Base-by-base conservation (phyloP, 202 grass and related monocot genomes). In the Tripidium arundinaceum region DNA sequence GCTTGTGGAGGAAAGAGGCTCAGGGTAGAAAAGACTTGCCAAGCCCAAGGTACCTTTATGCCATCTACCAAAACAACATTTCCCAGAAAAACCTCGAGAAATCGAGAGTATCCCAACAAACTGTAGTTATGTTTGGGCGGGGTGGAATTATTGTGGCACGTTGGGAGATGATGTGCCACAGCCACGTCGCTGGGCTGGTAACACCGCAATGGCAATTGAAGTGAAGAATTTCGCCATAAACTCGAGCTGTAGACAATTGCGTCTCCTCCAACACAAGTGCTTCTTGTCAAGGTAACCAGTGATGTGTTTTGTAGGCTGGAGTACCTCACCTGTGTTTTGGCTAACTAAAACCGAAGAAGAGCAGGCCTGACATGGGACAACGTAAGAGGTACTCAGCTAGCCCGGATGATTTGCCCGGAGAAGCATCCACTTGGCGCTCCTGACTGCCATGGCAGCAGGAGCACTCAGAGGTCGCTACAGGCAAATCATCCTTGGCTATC, bases 401-500 rank as follows among this genome's bases (percentile, higher is more conserved):
- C 80, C 61, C 0, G 26, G 81, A 22, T 43, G 86, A 87, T 54
- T 47, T 79, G 81, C 81, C 75, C 40, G 12, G 37, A 67, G 26
- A 68, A 78, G 54, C 54, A 57, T 21, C 75, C 29, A 26, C 26
- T 37, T n/a, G n/a, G n/a, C n/a, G n/a, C n/a, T n/a, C n/a, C n/a
- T n/a, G n/a, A n/a, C n/a, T n/a, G n/a, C n/a, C n/a, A n/a, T n/a
- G n/a, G n/a, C n/a, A n/a, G n/a, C n/a, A n/a, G n/a, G n/a, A n/a
- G n/a, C n/a, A 16, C 1, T 10, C 59, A 49, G 47, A 78, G n/a
- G 80, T 31, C 29, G 29, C 29, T 31, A 3, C 2, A 31, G 29
- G 29, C 29, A 31, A 83, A 88, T 88, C 86, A 89, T 89, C 82
- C 83, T 77, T 89, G 87, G 87, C 83, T 89, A 79, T 62, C 87